Percentiles rank a stretch among this genome's conserved stretches.
phyloP scores from a whole-genome alignment of 202 grass and related monocot species.

The Carex sylvatica region DNA sequence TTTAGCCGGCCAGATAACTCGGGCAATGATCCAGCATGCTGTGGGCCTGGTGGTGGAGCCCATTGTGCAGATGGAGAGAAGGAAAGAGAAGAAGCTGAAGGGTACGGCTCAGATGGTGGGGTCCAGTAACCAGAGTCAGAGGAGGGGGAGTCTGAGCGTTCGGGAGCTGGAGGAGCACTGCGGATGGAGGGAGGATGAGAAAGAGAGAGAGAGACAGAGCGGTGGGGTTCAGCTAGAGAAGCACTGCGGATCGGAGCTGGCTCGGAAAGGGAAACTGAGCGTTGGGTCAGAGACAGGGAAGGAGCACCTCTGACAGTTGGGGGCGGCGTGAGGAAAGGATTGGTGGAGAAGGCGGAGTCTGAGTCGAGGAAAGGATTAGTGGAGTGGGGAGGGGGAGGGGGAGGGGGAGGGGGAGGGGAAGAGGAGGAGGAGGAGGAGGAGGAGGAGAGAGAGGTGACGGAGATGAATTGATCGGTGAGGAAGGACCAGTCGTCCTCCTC shows the following conservation, averaged over 20 bases:
- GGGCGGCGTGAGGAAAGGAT: slow-evolving; percentile 22
- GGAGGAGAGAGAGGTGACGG: slow-evolving; percentile 50
- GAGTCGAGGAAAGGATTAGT: slow-evolving; percentile 27
- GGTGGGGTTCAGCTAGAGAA: slow-evolving; percentile 27
- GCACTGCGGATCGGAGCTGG: slow-evolving; percentile 14
- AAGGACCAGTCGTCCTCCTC: slow-evolving; percentile 44
- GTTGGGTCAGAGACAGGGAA: slow-evolving; percentile 21
- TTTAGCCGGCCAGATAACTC: slow-evolving; percentile 46
- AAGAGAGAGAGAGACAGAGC: slow-evolving; percentile 24
- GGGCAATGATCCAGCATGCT: slow-evolving; percentile 38
- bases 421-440: not conserved
- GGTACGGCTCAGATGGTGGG: slow-evolving; percentile 25
- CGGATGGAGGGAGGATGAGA: not conserved
- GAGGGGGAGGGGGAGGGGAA: not conserved
- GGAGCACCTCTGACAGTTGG: not conserved
- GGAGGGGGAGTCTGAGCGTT: not conserved
- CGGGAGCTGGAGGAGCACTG: slow-evolving; percentile 22
- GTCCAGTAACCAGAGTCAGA: slow-evolving; percentile 10
- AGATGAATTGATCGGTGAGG: slow-evolving; percentile 68
- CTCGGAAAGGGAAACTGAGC: not conserved
- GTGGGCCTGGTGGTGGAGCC: slow-evolving; percentile 44
- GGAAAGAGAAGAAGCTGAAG: slow-evolving; percentile 38
- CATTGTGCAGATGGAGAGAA: slow-evolving; percentile 22
- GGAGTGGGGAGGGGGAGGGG: not conserved
- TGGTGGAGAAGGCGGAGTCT: slow-evolving; percentile 18